Conservation (phyloP, 768 basidiomycete genomes). For the Artomyces pyxidatus region DNA sequence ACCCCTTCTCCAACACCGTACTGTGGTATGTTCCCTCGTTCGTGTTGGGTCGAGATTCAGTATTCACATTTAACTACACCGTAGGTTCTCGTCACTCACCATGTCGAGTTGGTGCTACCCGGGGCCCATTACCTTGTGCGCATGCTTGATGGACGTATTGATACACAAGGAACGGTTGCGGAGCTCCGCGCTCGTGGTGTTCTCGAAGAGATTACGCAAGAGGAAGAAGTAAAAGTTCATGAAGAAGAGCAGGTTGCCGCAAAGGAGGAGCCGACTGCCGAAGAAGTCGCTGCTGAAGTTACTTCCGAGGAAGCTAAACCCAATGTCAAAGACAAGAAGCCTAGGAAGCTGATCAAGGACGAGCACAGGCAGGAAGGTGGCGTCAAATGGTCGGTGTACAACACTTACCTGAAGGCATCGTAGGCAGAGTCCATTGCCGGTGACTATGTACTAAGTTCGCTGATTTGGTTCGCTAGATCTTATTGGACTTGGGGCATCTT, state of each 20-base stretch:
- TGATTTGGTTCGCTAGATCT: conserved; percentile 31
- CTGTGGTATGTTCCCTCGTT: conserved; percentile 39
- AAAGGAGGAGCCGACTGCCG: conserved; percentile 16
- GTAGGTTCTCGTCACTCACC: conserved; percentile 71
- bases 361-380: conserved; percentile 75
- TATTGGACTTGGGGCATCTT: conserved; percentile 63
- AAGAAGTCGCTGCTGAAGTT: conserved; percentile 22
- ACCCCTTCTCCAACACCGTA: conserved; percentile 55
- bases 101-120: conserved; percentile 75
- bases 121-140: conserved; percentile 66
- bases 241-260: conserved; percentile 31
- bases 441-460: not conserved
- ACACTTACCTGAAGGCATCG: conserved; percentile 65
- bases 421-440: conserved; percentile 27
- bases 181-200: conserved; percentile 56
- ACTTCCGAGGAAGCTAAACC: conserved; percentile 23
- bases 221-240: conserved; percentile 38
- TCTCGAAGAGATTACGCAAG: conserved; percentile 52
- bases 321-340: conserved; percentile 42
- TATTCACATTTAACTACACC: not conserved
- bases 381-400: conserved; percentile 68
- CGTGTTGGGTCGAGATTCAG: not conserved
- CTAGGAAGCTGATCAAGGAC: conserved; percentile 69
- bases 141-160: conserved; percentile 77
- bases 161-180: conserved; percentile 59